These are phyloP conservation scores for Haematococcus lacustris DNA, from an alignment of 139 green algal genomes.

Conservation along the genomic window DNA sequence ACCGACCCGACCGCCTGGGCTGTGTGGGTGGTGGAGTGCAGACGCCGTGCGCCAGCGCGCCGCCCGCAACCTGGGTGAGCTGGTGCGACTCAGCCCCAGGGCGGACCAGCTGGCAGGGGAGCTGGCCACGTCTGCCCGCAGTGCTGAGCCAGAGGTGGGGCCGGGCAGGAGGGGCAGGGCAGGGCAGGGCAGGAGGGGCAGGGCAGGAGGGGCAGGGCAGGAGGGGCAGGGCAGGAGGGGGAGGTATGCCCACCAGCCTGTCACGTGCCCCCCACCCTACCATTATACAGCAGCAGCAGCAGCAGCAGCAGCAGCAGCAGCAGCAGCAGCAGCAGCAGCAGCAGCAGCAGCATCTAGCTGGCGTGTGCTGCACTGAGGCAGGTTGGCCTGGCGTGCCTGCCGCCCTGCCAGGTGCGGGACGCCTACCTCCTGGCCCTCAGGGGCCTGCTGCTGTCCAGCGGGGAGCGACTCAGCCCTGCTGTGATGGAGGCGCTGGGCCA, in stretches of 20 bases:
- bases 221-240: neutral
- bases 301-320: neutral
- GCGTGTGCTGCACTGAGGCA: neutral
- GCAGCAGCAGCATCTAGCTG: neutral
- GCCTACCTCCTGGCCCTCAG: slow-evolving; percentile 65
- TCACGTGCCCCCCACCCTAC: no score
- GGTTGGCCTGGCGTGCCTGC: no score
- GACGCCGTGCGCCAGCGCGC: slow-evolving; percentile 43
- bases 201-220: neutral
- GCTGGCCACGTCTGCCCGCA: slow-evolving; percentile 35
- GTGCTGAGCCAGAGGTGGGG: slow-evolving; percentile 26
- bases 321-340: neutral
- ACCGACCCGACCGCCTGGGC: neutral
- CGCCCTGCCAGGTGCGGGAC: slow-evolving; percentile 25
- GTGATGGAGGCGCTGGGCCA: slow-evolving; percentile 49
- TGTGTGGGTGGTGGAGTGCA: neutral
- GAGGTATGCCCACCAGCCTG: neutral
- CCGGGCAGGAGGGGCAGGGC: neutral
- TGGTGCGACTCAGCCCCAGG: slow-evolving; percentile 61
- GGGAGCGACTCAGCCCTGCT: slow-evolving; percentile 39
- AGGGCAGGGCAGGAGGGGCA: neutral
- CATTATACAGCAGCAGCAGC: neutral
- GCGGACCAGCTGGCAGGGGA: slow-evolving; percentile 69
- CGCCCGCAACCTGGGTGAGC: slow-evolving; percentile 72
- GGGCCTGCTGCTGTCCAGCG: slow-evolving; percentile 49